Base-by-base conservation (phyloP, 1,139 yeast species). In the Candida anutae region DNA sequence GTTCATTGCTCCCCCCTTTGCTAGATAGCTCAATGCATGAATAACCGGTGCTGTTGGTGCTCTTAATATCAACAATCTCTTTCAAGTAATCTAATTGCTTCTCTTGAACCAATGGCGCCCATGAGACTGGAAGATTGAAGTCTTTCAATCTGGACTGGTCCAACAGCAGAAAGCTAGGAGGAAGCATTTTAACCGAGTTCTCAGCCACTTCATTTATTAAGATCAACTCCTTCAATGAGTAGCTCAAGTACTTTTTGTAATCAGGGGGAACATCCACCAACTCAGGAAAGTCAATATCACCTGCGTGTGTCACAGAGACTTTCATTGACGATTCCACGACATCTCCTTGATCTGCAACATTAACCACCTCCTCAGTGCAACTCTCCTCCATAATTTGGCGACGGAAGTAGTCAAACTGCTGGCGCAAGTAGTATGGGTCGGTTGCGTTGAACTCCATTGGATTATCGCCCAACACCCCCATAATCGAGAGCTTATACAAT, bases 81-180 rank as follows among this genome's bases (percentile, higher is more conserved):
- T 45, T 46, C 26, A 58, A 40, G 20, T 42, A 41, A 13, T 37
- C 37, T 22, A 53, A 40, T 30, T 49, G 42, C 15, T 44, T 40
- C 15, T 39, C 45, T 3, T 58, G 50, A 5, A 58, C 46, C 13
- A 65, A 39, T 1, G 69, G 66, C 2, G 53, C 42, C 72, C 72
- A 65, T 5, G 59, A 48, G 24, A 57, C 41, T 0, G 72, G 72
- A 14, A 65, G 47, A 12, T 58, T 30, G 30, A 52, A 53, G 15
- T 14, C 6, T n/a, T 12, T 6, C 10, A 17, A 8, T 8, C 8
- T 10, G 8, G 8, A 8, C 19, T 17, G 19, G 9, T 8, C 19
- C 8, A 10, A 10, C 19, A 8, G 9, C 19, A 8, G 9, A 17
- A 17, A 10, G 26, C 63, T 53, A 3, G 57, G 48, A 1, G 53